Evolutionary conservation across 805 yeast genomes (phyloP), one percentile per base, ranked within the genome.

Genomic region (Saturnispora galanensis): DNA sequence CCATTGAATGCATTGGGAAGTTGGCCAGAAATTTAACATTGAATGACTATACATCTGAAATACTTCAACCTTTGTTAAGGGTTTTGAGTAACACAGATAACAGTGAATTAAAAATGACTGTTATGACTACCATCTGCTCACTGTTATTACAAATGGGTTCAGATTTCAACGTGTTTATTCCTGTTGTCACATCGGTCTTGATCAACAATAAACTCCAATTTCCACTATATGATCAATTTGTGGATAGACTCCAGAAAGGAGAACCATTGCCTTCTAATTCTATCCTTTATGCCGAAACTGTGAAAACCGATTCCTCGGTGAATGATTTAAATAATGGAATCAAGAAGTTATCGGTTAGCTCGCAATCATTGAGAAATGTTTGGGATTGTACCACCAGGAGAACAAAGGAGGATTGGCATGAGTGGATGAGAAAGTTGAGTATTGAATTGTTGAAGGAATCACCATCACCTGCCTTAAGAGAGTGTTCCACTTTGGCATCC

Each of bases 381-480:
- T 93, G 98, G 97, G 96, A 88, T 53, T 83, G 95, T 26, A 76
- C 84, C 18, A 90, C 86, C 52, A 77, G 90, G 51, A 75, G 94
- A 42, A 86, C 97, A 0, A 80, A 81, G 53, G 97, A 89, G 54
- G 98, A 93, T 53, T 93, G 98, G 98, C 90, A 84, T 54, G 97
- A 93, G 57, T 93, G 99, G 99, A 79, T 88, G 51, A 76, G 95
- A 47, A 71, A 93, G 47, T 68, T 93, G 39, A 80, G 93, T 53
- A 83, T 87, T 42, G 96, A 88, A 56, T 62, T 93, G 31, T 66
- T 93, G 51, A 86, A 84, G 54, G 96, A 89, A 58, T 85, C 96
- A 31, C 96, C 99, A 2, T 86, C 96, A 0, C 95, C 85, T 55
- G 94, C 97, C 1, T 70, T 93, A 35, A 73, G 97, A 52, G 96